Conservation (phyloP, 2,329 filamentous ascomycete species). For the Cladophialophora immunda region DNA sequence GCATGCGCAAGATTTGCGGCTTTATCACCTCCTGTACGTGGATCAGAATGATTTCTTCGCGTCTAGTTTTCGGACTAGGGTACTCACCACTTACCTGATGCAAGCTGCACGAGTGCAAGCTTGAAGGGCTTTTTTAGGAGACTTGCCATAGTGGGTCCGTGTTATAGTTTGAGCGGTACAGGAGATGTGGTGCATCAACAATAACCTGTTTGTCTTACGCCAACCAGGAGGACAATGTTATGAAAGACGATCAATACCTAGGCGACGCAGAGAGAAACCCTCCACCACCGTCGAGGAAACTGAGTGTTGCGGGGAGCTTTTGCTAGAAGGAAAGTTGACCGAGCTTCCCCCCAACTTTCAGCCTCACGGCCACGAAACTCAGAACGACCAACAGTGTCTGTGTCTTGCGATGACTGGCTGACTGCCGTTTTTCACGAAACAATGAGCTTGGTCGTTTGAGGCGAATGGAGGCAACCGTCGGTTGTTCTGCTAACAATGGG, state of each 20-base stretch:
- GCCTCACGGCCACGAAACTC: too few relatives aligned
- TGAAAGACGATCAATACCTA: not conserved
- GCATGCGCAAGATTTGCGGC: slow-evolving; percentile 82
- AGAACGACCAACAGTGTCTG: not conserved
- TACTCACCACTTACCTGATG: slow-evolving; percentile 63
- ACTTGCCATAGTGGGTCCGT: slow-evolving; percentile 54
- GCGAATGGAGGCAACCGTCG: not conserved
- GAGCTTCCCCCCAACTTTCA: not conserved
- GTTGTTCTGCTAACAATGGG: not conserved
- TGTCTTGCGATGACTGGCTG: not conserved
- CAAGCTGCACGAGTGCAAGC: slow-evolving; percentile 82
- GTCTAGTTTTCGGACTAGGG: slow-evolving; percentile 4
- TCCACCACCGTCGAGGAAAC: not conserved
- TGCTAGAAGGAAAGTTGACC: slow-evolving; percentile 4
- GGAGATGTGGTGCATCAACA: not conserved
- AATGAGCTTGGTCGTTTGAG: not conserved
- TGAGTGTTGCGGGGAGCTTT: not conserved
- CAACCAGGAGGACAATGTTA: not conserved
- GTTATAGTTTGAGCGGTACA: not conserved
- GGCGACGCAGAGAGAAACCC: not conserved
- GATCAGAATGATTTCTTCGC: slow-evolving; percentile 30
- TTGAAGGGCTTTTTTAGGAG: slow-evolving; percentile 80
- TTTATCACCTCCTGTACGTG: slow-evolving; percentile 74
- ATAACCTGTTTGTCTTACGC: not conserved
- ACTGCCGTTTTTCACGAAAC: not conserved